These are phyloP conservation scores for Eucalyptus globulus DNA, from an alignment of 345 rosid genomes.

Conservation along the genomic window DNA sequence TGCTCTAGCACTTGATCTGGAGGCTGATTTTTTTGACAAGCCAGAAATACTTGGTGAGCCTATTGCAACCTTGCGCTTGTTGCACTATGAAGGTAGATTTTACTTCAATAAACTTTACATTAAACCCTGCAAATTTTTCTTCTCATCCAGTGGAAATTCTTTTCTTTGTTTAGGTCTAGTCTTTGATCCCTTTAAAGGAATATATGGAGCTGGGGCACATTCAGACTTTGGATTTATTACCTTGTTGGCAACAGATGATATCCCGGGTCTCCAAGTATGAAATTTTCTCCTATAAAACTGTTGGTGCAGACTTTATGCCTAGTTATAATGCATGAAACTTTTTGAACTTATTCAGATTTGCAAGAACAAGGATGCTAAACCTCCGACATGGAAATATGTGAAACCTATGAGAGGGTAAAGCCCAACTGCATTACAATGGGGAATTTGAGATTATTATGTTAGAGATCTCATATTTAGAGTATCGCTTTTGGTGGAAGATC, in stretches of 20 bases:
- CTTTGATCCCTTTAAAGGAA: too few species aligned
- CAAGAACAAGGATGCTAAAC: constrained; percentile 62
- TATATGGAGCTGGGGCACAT: too few species aligned
- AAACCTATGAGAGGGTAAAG: constrained; percentile 62
- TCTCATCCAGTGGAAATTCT: too few species aligned
- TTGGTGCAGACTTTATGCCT: neutral
- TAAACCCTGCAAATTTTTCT: too few species aligned
- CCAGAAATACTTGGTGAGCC: too few species aligned
- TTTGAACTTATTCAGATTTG: constrained; percentile 27
- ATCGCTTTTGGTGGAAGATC: neutral
- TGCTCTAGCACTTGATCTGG: too few species aligned
- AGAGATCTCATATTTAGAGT: neutral
- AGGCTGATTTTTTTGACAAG: too few species aligned
- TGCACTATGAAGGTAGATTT: too few species aligned
- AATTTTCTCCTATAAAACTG: neutral
- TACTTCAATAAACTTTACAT: too few species aligned
- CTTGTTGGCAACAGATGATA: constrained; percentile 45
- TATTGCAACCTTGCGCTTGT: too few species aligned
- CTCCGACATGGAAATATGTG: constrained; percentile 70
- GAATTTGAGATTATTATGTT: neutral
- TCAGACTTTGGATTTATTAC: too few species aligned
- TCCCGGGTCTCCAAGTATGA: constrained; percentile 64
- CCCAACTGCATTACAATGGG: neutral
- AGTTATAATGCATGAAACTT: neutral
- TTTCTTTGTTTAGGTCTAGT: too few species aligned